Evolutionary conservation across 2,329 filamentous ascomycete species (phyloP).

Genomic region (Ophiostoma sp.): DNA sequence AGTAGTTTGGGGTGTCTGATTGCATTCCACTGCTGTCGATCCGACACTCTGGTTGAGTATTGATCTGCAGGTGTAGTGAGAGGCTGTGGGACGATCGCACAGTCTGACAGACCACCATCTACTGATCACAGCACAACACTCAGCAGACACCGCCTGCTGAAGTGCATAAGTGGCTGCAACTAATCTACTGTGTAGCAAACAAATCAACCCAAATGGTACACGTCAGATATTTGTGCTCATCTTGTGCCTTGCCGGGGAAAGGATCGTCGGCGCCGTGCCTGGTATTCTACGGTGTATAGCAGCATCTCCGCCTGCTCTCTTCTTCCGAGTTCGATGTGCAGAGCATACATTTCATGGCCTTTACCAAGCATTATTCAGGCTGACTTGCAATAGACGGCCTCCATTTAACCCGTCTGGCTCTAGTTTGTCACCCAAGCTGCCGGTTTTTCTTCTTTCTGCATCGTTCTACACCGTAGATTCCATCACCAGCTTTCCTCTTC

Average conservation of each 20-base stretch:
- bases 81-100: neutral
- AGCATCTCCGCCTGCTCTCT: neutral
- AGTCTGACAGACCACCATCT: neutral
- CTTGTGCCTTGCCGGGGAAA: neutral
- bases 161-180: neutral
- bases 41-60: too few species aligned
- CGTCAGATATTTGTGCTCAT: neutral
- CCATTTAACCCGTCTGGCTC: neutral
- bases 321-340: too few species aligned
- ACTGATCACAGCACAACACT: too few species aligned
- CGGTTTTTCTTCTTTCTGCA: neutral
- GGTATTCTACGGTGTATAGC: neutral
- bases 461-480: neutral
- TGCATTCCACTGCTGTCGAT: neutral
- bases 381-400: neutral
- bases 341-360: too few species aligned
- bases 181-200: neutral
- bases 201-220: neutral
- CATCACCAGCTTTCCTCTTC: neutral
- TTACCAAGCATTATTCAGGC: neutral
- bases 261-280: neutral
- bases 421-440: neutral
- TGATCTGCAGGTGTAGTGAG: neutral
- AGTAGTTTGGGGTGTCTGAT: too few species aligned
- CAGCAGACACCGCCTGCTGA: neutral